Conservation (phyloP, 2,329 filamentous ascomycete species). For the Monosporascus sp. region DNA sequence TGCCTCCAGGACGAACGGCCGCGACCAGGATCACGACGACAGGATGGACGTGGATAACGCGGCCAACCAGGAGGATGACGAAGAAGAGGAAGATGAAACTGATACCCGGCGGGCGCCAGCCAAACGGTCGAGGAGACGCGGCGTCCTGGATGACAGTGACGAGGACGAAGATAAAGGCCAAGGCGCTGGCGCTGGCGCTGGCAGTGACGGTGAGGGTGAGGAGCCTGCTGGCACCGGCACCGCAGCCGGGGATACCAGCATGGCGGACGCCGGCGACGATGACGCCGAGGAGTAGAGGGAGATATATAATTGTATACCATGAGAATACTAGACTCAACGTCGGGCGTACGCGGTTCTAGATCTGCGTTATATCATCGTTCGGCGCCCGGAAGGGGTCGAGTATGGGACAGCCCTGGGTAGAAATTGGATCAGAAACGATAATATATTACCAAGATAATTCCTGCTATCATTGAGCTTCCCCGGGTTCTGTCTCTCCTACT, state of each 20-base stretch:
- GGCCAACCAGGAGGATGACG: constrained; percentile 40
- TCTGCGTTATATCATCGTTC: too few relatives aligned
- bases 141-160: constrained; percentile 50
- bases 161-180: constrained; percentile 42
- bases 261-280: constrained; percentile 30
- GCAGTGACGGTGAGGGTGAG: constrained; percentile 14
- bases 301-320: too few relatives aligned
- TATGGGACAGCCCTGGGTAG: too few relatives aligned
- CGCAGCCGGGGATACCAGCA: constrained; percentile 25
- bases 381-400: too few relatives aligned
- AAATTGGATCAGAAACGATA: too few relatives aligned
- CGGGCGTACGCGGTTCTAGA: too few relatives aligned
- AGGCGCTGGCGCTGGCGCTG: constrained; percentile 7
- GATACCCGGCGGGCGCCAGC: constrained; percentile 32
- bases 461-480: too few relatives aligned
- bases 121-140: constrained; percentile 45
- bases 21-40: constrained; percentile 32
- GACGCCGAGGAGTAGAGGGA: constrained; percentile 25
- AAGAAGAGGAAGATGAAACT: constrained; percentile 46
- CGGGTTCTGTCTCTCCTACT: too few relatives aligned
- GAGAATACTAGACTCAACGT: too few relatives aligned
- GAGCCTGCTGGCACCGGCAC: constrained; percentile 14
- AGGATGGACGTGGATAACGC: constrained; percentile 50
- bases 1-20: constrained; percentile 19
- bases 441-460: too few relatives aligned